Evolutionary conservation across 352 stramenopile genomes (phyloP).

Genomic region (Phytophthora pisi): DNA sequence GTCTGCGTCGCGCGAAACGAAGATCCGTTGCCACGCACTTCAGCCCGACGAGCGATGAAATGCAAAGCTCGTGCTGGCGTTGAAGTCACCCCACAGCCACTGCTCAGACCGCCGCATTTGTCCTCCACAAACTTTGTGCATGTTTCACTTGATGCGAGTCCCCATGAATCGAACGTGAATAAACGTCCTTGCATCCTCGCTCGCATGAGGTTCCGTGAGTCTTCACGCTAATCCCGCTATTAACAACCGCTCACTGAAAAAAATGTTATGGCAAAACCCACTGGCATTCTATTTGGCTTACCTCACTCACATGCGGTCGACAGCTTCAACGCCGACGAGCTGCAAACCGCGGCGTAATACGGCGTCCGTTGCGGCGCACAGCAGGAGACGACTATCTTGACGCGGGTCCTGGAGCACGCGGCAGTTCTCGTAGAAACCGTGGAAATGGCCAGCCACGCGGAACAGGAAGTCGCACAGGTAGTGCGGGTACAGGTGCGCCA

Average conservation of each 20-base stretch:
- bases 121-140: no score
- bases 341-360: conserved; percentile 70
- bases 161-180: no score
- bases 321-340: conserved; percentile 68
- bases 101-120: background rate
- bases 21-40: background rate
- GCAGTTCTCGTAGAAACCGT: conserved; percentile 85
- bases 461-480: conserved; percentile 87
- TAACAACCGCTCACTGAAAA: background rate
- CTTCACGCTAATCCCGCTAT: background rate
- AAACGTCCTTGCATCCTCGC: background rate
- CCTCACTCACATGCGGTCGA: conserved; percentile 74
- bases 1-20: background rate
- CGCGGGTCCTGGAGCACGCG: conserved; percentile 68
- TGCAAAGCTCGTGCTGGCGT: background rate
- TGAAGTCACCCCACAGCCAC: background rate
- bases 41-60: background rate
- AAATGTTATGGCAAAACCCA: conserved; percentile 3
- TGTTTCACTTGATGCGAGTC: no score
- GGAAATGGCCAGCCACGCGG: conserved; percentile 77
- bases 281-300: conserved; percentile 25
- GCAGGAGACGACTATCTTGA: conserved; percentile 69
- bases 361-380: conserved; percentile 77
- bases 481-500: conserved; percentile 73
- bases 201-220: background rate